Evolutionary conservation across 768 basidiomycete genomes (phyloP).

Genomic region (Antrodiella citrinella): DNA sequence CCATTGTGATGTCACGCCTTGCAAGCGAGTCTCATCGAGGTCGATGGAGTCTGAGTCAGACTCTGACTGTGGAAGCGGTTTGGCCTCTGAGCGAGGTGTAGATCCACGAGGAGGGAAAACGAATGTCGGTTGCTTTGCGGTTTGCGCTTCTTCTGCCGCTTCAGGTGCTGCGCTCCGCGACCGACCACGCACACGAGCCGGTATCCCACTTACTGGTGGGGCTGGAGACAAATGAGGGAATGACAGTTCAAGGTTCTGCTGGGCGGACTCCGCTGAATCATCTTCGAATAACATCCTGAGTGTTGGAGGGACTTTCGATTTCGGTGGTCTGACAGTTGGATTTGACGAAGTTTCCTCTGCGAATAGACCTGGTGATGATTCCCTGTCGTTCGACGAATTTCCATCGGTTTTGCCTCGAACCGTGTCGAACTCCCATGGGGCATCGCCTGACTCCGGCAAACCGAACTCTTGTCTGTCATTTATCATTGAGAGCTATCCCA

Average conservation of each 20-base stretch:
- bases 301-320: conserved; percentile 63
- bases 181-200: conserved; percentile 26
- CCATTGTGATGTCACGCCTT: too few species aligned
- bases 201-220: conserved; percentile 27
- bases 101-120: conserved; percentile 39
- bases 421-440: conserved; percentile 74
- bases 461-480: too few species aligned
- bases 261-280: conserved; percentile 21
- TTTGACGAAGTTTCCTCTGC: conserved; percentile 22
- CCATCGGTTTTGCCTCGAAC: conserved; percentile 31
- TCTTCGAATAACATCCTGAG: conserved; percentile 75
- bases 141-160: conserved; percentile 31
- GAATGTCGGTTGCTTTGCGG: conserved; percentile 42
- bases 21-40: too few species aligned
- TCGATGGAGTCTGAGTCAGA: too few species aligned
- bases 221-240: conserved; percentile 12
- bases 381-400: conserved; percentile 8
- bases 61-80: too few species aligned
- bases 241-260: conserved; percentile 27
- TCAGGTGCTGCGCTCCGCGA: conserved; percentile 24
- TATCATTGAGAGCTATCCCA: too few species aligned
- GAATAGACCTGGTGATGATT: conserved; percentile 6
- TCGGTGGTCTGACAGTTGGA: conserved; percentile 40
- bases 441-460: too few species aligned
- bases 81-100: conserved; percentile 26